A percentile compares a stretch with the other conserved stretches of the same genome.
Conservation (phyloP, 2,329 filamentous ascomycete genomes). For the Fusarium transvaalense region DNA sequence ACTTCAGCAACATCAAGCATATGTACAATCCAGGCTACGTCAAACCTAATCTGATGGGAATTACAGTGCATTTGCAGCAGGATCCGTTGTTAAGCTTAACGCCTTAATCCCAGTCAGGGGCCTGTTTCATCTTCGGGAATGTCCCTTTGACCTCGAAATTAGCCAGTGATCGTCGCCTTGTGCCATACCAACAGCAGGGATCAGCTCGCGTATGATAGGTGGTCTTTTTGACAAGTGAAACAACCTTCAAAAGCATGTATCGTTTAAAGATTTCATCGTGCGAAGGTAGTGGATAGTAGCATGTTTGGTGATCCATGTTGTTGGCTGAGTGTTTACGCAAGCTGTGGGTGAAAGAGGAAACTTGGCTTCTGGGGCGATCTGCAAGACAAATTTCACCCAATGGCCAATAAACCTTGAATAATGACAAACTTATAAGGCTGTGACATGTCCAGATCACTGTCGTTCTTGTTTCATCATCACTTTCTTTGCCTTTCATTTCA, state of each 20-base stretch:
- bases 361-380: constrained; percentile 17
- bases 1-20: no score
- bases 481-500: constrained; percentile 35
- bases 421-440: constrained; percentile 39
- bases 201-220: constrained; percentile 25
- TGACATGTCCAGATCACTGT: constrained; percentile 2
- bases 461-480: constrained; percentile 34
- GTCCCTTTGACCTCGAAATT: neutral
- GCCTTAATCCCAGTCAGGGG: constrained; percentile 24
- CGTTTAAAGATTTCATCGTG: constrained; percentile 38
- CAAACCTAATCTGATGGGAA: neutral
- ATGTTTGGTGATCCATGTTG: neutral
- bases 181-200: constrained; percentile 3
- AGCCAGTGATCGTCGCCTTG: constrained; percentile 11
- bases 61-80: neutral
- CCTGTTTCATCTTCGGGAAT: constrained; percentile 28
- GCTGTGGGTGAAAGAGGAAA: neutral
- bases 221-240: constrained; percentile 36
- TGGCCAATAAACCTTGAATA: constrained; percentile 11
- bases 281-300: constrained; percentile 35
- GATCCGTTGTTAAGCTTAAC: constrained; percentile 24
- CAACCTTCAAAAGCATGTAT: constrained; percentile 23
- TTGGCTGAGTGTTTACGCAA: neutral
- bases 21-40: neutral
- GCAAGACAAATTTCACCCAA: constrained; percentile 7